Evolutionary conservation across 139 green algal genomes (phyloP).

Genomic region (Yamagishiella unicocca): DNA sequence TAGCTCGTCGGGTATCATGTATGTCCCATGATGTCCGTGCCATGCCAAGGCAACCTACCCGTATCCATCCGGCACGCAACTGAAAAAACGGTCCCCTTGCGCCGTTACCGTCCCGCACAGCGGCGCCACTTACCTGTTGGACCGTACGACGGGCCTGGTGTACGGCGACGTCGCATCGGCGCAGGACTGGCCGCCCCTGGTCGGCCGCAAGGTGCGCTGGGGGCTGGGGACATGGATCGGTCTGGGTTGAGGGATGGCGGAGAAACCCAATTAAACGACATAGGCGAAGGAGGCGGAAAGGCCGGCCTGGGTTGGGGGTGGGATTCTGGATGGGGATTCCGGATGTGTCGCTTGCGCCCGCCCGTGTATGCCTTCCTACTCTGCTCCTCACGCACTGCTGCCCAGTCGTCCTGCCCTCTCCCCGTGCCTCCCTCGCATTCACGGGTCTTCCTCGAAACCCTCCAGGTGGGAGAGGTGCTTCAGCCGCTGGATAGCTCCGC

Average conservation of each 20-base stretch:
- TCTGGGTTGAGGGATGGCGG: no score
- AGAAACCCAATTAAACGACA: no score
- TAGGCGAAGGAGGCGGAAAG: no score
- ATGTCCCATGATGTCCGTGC: neutral
- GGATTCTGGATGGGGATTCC: no score
- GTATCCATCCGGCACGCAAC: no score
- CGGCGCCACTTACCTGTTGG: slow-evolving; percentile 51
- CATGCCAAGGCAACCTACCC: no score
- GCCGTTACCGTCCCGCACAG: no score
- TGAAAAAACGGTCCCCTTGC: no score
- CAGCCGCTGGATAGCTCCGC: slow-evolving; percentile 35
- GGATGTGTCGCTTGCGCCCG: no score
- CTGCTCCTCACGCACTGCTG: neutral
- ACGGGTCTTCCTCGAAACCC: neutral
- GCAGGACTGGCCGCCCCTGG: slow-evolving; percentile 50
- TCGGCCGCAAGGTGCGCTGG: slow-evolving; percentile 33
- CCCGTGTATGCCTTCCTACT: neutral
- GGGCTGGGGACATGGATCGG: no score
- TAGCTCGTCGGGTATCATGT: no score
- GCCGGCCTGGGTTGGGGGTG: no score
- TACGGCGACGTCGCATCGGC: slow-evolving; percentile 40
- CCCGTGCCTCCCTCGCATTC: neutral
- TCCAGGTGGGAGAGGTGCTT: slow-evolving; percentile 19
- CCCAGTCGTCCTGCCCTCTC: neutral
- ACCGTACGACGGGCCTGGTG: slow-evolving; percentile 43